Base-by-base conservation (phyloP, 2,329 filamentous ascomycete species). In the Xylaria sp. region DNA sequence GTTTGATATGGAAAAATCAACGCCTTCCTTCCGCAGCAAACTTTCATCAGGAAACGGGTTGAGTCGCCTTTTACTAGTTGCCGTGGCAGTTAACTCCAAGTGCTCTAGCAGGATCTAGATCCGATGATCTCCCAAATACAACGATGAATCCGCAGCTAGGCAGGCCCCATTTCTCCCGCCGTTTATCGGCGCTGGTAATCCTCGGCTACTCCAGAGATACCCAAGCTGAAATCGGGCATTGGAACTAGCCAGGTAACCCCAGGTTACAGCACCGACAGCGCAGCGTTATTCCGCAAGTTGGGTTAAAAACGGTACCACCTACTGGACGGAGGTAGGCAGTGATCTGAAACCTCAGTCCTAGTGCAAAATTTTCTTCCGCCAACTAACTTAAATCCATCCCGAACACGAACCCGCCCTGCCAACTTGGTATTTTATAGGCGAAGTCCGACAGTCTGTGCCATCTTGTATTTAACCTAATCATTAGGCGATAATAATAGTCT, bases 201-300 rank as follows among this genome's bases (percentile, higher is more conserved):
- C 46, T 30, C 23, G 52, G 52, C n/a, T 53, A 23, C n/a, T 53
- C n/a, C n/a, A n/a, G n/a, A n/a, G n/a, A n/a, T n/a, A n/a, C 28
- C 50, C 28, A 28, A 34, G 18, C 12, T 23, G 28, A 12, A 53
- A 36, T 63, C 20, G 20, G 20, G 10, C 6, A 39, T 32, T 15
- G 10, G 30, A 20, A 41, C 50, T 48, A 46, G 52, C 20, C 23
- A 57, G 52, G 41, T 39, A 36, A 28, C 41, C 30, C 60, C 41
- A 30, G 25, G 34, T 15, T 10, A 28, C 9, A 25, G 39, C 20
- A 46, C 30, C 30, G 41, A 39, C 46, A 39, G 18, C 48, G 30
- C 18, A n/a, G 18, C 41, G 30, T 41, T 57, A 57, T 63, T 48
- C 39, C 52, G 32, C 43, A 48, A 36, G 20, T 41, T 48, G 15